Evolutionary conservation across 2,329 filamentous ascomycete genomes (phyloP), one percentile per base, ranked within the genome.

Genomic region (Monilinia polystroma): DNA sequence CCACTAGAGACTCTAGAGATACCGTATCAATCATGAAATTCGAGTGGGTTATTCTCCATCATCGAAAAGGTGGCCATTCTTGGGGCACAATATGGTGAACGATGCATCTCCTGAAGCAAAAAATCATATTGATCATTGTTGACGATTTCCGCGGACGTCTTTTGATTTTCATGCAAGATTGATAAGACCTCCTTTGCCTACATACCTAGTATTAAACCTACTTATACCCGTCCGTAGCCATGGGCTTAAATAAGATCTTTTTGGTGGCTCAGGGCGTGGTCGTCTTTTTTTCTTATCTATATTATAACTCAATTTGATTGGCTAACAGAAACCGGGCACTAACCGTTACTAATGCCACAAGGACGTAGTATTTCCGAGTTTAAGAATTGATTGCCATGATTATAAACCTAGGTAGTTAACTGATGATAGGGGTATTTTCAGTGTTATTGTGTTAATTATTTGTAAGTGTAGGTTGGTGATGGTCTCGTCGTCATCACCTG

Each of bases 121-220:
- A 47, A n/a, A 18, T 23, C 20, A 8, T n/a, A 8, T 16, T 7
- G 8, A 16, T 41, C 10, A 41, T 26, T 35, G 43, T 49, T 64
- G 20, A 64, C 16, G 41, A 49, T 64, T 64, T 64, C 63, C 63
- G 63, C 63, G 63, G 63, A 64, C 35, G 12, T 64, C 35, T 51
- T 4, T 32, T 35, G 18, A 64, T 26, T 16, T 49, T 16, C 20
- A n/a, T 26, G 32, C 51, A 64, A n/a, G 57, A 2, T 11, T 38
- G 26, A 57, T 41, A 55, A 58, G 43, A n/a, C 23, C 18, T 10
- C 23, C 26, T 47, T 32, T 56, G 26, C n/a, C 52, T 47, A 47
- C 58, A 12, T 41, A 47, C 16, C 57, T 18, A 64, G 18, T 20
- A 11, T n/a, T 14, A 12, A 18, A 16, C 32, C 26, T 10, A 64